Evolutionary conservation across 1,139 yeast species (phyloP), one percentile per base, ranked within the genome.

Genomic region (Schwanniomyces etchellsii): DNA sequence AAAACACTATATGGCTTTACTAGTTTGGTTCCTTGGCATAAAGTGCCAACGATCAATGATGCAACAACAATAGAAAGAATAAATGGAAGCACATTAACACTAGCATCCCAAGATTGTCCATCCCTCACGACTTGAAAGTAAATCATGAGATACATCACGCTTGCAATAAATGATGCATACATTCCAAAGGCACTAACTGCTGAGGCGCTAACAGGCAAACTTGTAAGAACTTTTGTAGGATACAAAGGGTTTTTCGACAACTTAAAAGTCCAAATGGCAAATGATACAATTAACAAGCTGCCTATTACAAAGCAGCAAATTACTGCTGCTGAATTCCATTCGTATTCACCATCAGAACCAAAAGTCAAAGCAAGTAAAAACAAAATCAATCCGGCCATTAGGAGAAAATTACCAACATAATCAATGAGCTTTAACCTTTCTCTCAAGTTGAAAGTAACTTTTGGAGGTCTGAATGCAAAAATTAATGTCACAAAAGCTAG

Each of bases 401-500:
- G 32, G 14, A 60, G 40, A 24, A 56, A 45, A 1, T 61, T 57
- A 1, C 66, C 68, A 10, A 52, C 28, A 35, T 50, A 60, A 37
- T 61, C 68, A 25, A 61, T 56, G 34, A 47, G 47, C n/a, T 40
- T 42, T 26, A 77, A 43, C 44, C 74, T 75, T 26, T 55, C 55
- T 24, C 44, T 45, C 27, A 69, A 38, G 27, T 57, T 50, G 3
- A 74, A 72, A 22, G 50, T 50, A 2, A 75, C 64, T 27, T 42
- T 57, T 10, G 80, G 81, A 11, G 86, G 83, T 26, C 70, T 61
- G 53, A 76, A 78, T n/a, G 70, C 62, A 27, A 63, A 44, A 5
- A 60, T 35, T 29, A 81, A 60, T 14, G 70, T 47, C 0, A 55
- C 48, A 12, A 70, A 52, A 1, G 82, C 78, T 3, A 68, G 38